Evolutionary conservation across 176 grass and related monocot species (phyloP), one percentile per base, ranked within the genome.

Genomic region (Juncus effusus): DNA sequence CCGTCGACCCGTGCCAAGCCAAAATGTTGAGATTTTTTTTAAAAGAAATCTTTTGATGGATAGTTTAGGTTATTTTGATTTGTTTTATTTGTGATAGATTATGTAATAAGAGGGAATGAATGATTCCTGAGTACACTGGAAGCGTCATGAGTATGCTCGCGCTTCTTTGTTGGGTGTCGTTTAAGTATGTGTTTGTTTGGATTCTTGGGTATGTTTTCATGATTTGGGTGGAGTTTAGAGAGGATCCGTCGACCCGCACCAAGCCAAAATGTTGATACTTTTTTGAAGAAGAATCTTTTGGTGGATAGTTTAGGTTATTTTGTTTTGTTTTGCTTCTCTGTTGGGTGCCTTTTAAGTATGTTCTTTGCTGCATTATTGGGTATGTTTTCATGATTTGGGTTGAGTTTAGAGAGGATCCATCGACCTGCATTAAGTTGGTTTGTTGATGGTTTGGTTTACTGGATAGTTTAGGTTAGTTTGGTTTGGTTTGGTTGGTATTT

Each of bases 351-450:
- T 28, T 28, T 28, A 28, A 28, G 19, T 28, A 28, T 28, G 1
- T 28, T 28, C 39, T 93, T 4, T 67, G 92, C 14, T 99, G 94
- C 88, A 75, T 82, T 6, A 83, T 99, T 3, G 85, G 88, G 6
- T 93, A 93, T 19, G 13, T 93, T 19, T 80, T 93, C 68, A 99
- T 99, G 94, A 86, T 93, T 3, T 84, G 80, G 88, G 52, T 87
- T 38, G 94, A 99, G 78, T 39, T 10, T 53, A 74, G 81, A 10
- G 94, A 99, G 67, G 88, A 93, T 54, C 80, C 94, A 8, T 57
- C 76, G 67, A 90, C 78, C 45, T 73, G 94, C 36, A 77, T 85
- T 1, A 99, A 90, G 40, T 60, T 55, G 1, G 57, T 84, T 51
- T 63, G 72, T 6, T 97, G 62, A 89, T 28, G 19, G 19, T 28